phyloP scores from a whole-genome alignment of 2,329 filamentous ascomycete species.

The Sporothrix variecibatus region DNA sequence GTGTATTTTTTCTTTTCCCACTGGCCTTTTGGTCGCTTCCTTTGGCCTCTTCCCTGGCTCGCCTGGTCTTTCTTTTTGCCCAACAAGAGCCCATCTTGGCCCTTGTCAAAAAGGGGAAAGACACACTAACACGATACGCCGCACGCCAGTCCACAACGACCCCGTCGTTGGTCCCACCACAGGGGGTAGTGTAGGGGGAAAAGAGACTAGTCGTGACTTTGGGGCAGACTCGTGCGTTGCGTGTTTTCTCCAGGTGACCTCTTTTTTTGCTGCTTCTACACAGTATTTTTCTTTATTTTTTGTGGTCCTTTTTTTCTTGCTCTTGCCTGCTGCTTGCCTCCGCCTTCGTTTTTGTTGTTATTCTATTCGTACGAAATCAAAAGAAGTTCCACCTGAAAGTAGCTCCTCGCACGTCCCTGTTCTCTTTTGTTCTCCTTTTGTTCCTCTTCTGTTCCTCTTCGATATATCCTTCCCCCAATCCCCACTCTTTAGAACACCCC shows the following conservation, averaged over 20 bases:
- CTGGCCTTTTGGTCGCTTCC: background rate
- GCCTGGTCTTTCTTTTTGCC: background rate
- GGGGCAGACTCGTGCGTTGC: conserved; percentile 17
- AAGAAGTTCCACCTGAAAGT: background rate
- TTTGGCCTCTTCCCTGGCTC: background rate
- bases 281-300: background rate
- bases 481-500: conserved; percentile 22
- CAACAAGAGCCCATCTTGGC: background rate
- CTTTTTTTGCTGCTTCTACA: background rate
- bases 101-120: conserved; percentile 8
- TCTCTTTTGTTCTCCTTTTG: no score
- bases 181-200: background rate
- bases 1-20: background rate
- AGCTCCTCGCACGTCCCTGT: background rate
- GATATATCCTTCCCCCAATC: conserved; percentile 18
- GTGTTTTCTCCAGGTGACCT: conserved; percentile 17
- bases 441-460: background rate
- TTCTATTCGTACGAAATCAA: conserved; percentile 9
- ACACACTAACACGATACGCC: conserved; percentile 17
- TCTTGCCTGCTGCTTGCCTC: background rate
- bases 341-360: conserved; percentile 6
- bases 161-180: background rate
- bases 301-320: background rate
- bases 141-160: conserved; percentile 1
- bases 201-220: conserved; percentile 9